Evolutionary conservation across 129 eudicot genomes (phyloP).

Genomic region (carrot (Daucus carota)): DNA sequence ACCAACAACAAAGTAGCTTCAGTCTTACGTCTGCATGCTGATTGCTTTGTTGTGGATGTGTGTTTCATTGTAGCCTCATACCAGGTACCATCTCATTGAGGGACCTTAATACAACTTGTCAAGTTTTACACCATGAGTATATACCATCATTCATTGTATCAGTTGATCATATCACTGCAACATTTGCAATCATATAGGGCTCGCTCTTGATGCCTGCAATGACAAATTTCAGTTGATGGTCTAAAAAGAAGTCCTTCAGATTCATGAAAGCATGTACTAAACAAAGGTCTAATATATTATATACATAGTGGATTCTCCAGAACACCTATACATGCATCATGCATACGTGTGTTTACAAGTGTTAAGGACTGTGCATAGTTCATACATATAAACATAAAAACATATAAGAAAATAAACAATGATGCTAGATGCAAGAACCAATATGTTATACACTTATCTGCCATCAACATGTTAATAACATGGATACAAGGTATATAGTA

Average conservation of each 20-base stretch:
- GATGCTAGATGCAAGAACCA: no score
- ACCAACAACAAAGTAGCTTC: slow-evolving; percentile 13
- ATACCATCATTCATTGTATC: background rate
- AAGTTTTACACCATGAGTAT: background rate
- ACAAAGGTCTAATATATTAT: slow-evolving; percentile 14
- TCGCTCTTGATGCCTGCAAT: slow-evolving; percentile 66
- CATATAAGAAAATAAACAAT: no score
- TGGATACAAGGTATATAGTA: no score
- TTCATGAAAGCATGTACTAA: background rate
- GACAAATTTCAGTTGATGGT: background rate
- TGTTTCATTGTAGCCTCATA: background rate
- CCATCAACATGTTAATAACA: background rate
- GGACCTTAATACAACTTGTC: background rate
- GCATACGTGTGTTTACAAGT: background rate
- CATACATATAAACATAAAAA: background rate
- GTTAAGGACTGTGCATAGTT: background rate
- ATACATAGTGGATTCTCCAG: background rate
- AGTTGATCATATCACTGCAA: background rate
- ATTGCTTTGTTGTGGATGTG: slow-evolving; percentile 6
- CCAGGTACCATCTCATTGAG: background rate
- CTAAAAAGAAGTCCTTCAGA: background rate
- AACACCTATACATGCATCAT: background rate
- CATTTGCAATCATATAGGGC: slow-evolving; percentile 52
- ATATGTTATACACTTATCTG: background rate
- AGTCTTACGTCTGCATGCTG: slow-evolving; percentile 25